These are phyloP conservation scores for Agaricus blazei DNA, from an alignment of 768 basidiomycete genomes.

Conservation along the genomic window DNA sequence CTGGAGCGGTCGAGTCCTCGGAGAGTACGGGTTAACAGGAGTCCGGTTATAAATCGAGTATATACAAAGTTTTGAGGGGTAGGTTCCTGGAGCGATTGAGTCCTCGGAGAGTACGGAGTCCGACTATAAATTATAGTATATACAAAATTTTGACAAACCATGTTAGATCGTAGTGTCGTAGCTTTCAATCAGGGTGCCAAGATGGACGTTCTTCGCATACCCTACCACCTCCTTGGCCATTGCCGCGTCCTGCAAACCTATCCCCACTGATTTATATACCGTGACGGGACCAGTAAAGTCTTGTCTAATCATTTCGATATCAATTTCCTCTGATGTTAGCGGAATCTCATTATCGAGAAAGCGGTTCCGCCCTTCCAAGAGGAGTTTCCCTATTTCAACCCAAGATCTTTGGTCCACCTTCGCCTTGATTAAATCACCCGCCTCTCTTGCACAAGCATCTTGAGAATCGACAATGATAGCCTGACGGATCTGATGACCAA, in stretches of 20 bases:
- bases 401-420: conserved; percentile 32
- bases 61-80: too few species aligned
- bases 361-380: conserved; percentile 21
- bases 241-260: conserved; percentile 84
- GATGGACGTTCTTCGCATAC: conserved; percentile 44
- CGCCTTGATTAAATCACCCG: conserved; percentile 75
- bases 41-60: too few species aligned
- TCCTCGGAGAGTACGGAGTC: too few species aligned
- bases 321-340: not conserved
- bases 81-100: too few species aligned
- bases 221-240: conserved; percentile 68
- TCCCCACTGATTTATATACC: conserved; percentile 85
- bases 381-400: conserved; percentile 67
- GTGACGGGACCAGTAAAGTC: conserved; percentile 46
- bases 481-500: not conserved
- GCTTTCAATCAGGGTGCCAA: conserved; percentile 44
- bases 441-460: conserved; percentile 66
- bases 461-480: conserved; percentile 70
- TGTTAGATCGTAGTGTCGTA: conserved; percentile 27
- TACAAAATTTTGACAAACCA: too few species aligned
- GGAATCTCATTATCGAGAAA: conserved; percentile 7
- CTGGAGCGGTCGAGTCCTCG: too few species aligned
- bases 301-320: not conserved
- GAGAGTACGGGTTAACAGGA: too few species aligned
- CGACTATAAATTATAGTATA: too few species aligned